A percentile compares a stretch with the other conserved stretches of the same genome.
These are phyloP conservation scores for Epichloe baconii DNA, from an alignment of 2,329 filamentous ascomycete species.

Conservation along the genomic window DNA sequence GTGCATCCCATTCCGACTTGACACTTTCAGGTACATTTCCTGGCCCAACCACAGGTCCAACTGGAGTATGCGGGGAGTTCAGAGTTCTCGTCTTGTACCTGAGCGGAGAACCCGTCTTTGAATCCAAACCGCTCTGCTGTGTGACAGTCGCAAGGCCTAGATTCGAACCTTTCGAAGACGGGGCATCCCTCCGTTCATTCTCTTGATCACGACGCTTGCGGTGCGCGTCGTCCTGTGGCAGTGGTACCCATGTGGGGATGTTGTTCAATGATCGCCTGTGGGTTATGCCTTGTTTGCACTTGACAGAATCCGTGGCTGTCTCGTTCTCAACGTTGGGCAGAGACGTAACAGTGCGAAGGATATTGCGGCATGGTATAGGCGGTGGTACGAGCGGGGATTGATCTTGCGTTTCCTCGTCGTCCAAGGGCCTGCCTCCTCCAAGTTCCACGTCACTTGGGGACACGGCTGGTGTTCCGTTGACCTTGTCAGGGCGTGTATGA, in stretches of 20 bases:
- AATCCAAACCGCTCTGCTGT: conserved; percentile 10
- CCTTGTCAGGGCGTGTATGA: neutral
- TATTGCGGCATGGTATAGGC: conserved; percentile 1
- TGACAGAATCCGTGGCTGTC: neutral
- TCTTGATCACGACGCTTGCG: conserved; percentile 11
- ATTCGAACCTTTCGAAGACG: conserved; percentile 17
- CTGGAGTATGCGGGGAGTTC: conserved; percentile 1
- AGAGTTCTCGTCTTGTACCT: conserved; percentile 3
- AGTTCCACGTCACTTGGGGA: neutral
- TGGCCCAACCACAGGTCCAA: neutral
- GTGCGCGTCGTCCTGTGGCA: conserved; percentile 9
- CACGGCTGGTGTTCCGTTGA: neutral
- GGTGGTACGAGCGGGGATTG: neutral
- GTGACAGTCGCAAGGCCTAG: conserved; percentile 13
- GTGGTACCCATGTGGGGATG: conserved; percentile 7
- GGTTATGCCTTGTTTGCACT: conserved; percentile 4
- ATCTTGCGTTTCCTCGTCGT: neutral
- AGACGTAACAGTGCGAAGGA: neutral
- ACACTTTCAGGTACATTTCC: neutral
- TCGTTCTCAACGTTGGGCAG: neutral
- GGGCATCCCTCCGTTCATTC: conserved; percentile 8
- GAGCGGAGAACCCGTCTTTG: conserved; percentile 10
- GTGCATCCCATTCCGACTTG: conserved; percentile 15
- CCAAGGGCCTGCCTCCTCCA: neutral
- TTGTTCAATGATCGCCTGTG: conserved; percentile 16